These are phyloP conservation scores for Marchantia paleacea DNA, from an alignment of 225 moss, liverwort and hornwort species.

Conservation along the genomic window DNA sequence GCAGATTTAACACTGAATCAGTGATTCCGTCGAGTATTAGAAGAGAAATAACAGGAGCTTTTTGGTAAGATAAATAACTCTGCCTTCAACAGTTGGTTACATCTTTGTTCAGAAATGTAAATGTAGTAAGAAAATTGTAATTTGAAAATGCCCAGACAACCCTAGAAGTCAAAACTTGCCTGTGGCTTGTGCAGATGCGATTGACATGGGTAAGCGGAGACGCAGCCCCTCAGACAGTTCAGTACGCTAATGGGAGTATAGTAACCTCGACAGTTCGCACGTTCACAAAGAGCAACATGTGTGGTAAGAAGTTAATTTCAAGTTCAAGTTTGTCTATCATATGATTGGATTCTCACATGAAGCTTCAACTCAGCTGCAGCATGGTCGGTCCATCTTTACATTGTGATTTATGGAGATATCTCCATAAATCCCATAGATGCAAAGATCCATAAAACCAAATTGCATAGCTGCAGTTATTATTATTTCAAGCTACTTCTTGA, in stretches of 20 bases:
- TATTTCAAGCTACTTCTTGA: too few relatives aligned
- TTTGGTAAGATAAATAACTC: background rate
- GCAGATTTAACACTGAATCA: background rate
- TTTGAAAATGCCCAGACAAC: background rate
- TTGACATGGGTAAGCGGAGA: conserved; percentile 63
- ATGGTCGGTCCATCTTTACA: background rate
- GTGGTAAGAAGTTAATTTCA: conserved; percentile 29
- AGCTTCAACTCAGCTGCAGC: background rate
- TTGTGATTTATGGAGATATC: too few relatives aligned
- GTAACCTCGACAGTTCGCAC: conserved; percentile 48
- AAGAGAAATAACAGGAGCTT: too few relatives aligned
- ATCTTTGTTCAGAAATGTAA: too few relatives aligned
- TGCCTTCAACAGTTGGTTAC: background rate
- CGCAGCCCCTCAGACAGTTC: conserved; percentile 31
- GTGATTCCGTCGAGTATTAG: too few relatives aligned
- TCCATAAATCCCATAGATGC: too few relatives aligned
- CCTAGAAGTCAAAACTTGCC: background rate
- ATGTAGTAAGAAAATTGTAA: too few relatives aligned
- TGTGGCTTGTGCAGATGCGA: conserved; percentile 36
- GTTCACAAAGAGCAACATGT: conserved; percentile 43
- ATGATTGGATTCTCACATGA: background rate
- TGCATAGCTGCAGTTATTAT: too few relatives aligned
- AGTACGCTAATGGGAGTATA: conserved; percentile 30
- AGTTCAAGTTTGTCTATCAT: too few relatives aligned
- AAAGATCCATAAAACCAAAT: too few relatives aligned